Evolutionary conservation across 2,329 filamentous ascomycete species (phyloP), one percentile per base, ranked within the genome.

Genomic region (Magnaporthiopsis rhizophila): DNA sequence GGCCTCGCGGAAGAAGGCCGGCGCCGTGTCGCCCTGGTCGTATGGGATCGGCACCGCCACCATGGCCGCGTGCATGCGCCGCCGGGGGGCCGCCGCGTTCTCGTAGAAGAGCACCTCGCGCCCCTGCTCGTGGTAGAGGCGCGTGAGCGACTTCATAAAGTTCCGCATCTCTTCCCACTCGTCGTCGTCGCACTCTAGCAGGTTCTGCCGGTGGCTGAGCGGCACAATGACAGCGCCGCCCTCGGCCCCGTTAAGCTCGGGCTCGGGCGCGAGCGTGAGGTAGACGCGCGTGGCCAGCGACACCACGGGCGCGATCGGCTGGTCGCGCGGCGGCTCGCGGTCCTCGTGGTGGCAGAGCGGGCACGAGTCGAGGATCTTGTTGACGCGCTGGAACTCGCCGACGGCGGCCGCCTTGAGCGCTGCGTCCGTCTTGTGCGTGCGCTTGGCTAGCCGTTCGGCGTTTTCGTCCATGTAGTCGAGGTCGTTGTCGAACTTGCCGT

Each of bases 161-260:
- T 99, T 99, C 69, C 95, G 90, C 7, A 99, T 89, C 76, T 99
- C 95, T 73, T 99, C 95, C 96, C 96, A 99, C 74, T 99, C 95
- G 73, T 99, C 95, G 72, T 99, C 94, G 75, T 98, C 94, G 75
- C 95, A 99, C 75, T 97, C 94, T n/a, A 99, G 80, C 0, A 99
- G 85, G 74, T 98, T 99, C 30, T 83, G 87, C 63, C 89, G 88
- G 74, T 99, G 95, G 69, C 92, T 86, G 28, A 95, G 86, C 7
- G 95, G 95, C 3, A 93, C 92, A 67, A 99, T 95, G 65, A 95
- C 88, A 8, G 93, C 91, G 61, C 92, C 89, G 59, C 91, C 91
- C 62, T 90, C 83, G 69, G 72, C 69, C n/a, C 73, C 73, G 0
- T 86, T 90, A 58, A 99, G 80, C 72, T 98, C 94, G 0, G 95